These are phyloP conservation scores for Erodium moschatum DNA, from an alignment of 441 rosid species.

Conservation along the genomic window DNA sequence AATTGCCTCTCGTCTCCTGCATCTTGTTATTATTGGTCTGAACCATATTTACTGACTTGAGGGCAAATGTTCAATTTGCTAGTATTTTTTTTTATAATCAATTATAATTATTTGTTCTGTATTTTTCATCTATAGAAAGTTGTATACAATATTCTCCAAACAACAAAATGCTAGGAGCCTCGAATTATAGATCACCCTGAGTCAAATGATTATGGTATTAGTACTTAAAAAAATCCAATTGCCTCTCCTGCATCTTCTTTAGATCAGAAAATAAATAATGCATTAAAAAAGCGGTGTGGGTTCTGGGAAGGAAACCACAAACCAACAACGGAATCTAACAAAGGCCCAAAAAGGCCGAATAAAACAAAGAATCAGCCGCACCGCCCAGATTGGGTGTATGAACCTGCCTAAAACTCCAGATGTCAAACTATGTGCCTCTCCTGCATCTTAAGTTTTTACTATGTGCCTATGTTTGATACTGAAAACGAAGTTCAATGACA, in stretches of 20 bases:
- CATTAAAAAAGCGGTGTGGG: too few relatives aligned
- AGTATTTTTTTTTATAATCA: neutral
- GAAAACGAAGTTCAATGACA: neutral
- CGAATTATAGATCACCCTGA: neutral
- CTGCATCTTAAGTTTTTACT: neutral
- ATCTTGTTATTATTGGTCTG: too few relatives aligned
- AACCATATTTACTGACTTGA: too few relatives aligned
- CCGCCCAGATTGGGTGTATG: too few relatives aligned
- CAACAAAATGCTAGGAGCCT: neutral
- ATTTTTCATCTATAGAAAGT: neutral
- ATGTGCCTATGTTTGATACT: neutral
- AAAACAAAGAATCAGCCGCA: too few relatives aligned
- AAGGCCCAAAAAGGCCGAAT: too few relatives aligned
- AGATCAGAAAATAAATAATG: too few relatives aligned
- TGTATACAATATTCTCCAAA: neutral
- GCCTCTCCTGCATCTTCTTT: neutral
- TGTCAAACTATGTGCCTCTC: neutral
- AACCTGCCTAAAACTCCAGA: too few relatives aligned
- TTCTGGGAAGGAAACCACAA: too few relatives aligned
- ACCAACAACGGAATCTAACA: too few relatives aligned
- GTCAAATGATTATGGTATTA: neutral
- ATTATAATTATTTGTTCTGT: neutral
- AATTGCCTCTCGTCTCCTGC: too few relatives aligned
- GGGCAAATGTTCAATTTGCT: neutral
- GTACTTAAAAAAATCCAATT: neutral